Conservation (phyloP, 805 yeast species). For the Zygosaccharomyces siamensis region DNA sequence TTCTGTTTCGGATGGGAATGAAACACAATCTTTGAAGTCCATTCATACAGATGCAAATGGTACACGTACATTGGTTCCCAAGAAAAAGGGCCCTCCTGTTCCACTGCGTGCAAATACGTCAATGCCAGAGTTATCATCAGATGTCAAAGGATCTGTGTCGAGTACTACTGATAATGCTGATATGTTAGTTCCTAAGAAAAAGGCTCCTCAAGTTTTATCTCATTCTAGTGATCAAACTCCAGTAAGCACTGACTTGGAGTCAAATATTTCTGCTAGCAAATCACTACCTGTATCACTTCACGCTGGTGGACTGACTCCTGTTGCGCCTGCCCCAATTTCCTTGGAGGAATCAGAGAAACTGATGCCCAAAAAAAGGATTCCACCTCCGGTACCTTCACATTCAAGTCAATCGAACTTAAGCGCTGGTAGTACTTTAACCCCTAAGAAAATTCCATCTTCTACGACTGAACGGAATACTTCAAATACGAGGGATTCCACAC, state of each 20-base stretch:
- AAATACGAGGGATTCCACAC: neutral
- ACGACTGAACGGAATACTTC: neutral
- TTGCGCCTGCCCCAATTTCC: constrained; percentile 18
- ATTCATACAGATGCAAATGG: constrained; percentile 15
- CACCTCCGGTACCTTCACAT: neutral
- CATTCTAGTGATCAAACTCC: constrained; percentile 1
- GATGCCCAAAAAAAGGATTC: neutral
- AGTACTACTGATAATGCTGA: neutral
- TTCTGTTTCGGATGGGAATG: neutral
- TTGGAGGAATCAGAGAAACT: neutral
- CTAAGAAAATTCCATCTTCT: neutral
- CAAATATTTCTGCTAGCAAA: neutral
- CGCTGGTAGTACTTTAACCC: neutral
- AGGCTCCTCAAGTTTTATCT: constrained; percentile 3
- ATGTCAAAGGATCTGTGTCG: neutral
- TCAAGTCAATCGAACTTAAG: neutral
- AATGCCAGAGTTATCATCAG: neutral
- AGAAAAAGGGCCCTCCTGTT: constrained; percentile 5
- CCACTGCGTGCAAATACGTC: constrained; percentile 3
- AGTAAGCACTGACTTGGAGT: neutral
- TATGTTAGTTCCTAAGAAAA: constrained; percentile 3
- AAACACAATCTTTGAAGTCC: constrained; percentile 16
- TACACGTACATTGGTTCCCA: neutral
- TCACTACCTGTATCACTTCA: neutral
- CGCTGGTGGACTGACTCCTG: constrained; percentile 7